Evolutionary conservation across 2,329 filamentous ascomycete genomes (phyloP).

Genomic region (Calonectria pteridis): DNA sequence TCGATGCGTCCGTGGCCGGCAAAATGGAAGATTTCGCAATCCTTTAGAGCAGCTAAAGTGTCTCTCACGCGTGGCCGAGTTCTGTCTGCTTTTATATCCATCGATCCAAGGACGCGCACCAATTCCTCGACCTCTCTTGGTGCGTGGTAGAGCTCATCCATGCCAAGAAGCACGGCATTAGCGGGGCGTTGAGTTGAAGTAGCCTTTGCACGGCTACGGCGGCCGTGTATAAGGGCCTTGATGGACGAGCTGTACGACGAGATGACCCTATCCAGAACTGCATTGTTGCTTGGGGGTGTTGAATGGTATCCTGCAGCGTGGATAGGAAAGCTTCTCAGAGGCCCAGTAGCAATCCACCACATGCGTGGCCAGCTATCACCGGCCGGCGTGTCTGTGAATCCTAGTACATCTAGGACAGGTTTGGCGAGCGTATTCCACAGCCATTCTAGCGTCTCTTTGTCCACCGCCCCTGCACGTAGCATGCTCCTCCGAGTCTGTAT

Average conservation of each 20-base stretch:
- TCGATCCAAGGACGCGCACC: neutral
- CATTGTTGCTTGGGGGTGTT: slow-evolving; percentile 27
- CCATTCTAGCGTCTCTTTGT: slow-evolving; percentile 40
- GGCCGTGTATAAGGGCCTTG: slow-evolving; percentile 46
- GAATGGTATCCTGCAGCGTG: slow-evolving; percentile 51
- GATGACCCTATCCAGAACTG: slow-evolving; percentile 50
- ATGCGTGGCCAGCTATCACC: slow-evolving; percentile 43
- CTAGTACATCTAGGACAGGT: slow-evolving; percentile 43
- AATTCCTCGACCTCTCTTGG: neutral
- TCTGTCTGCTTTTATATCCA: neutral
- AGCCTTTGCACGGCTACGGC: neutral
- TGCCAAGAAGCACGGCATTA: neutral
- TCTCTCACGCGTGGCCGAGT: slow-evolving; percentile 31
- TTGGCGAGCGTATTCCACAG: slow-evolving; percentile 45
- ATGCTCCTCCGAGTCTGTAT: neutral
- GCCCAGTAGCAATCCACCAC: slow-evolving; percentile 52
- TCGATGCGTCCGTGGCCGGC: neutral
- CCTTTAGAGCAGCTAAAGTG: slow-evolving; percentile 38
- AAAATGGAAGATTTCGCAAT: slow-evolving; percentile 43
- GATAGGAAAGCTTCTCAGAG: slow-evolving; percentile 45
- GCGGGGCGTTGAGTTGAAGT: neutral
- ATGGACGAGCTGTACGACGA: slow-evolving; percentile 54
- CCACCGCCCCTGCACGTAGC: neutral
- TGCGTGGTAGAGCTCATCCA: neutral
- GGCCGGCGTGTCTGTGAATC: slow-evolving; percentile 32